Conservation (phyloP, 371 early-diverging fungal species). For the Neoconidiobolus thromboides region DNA sequence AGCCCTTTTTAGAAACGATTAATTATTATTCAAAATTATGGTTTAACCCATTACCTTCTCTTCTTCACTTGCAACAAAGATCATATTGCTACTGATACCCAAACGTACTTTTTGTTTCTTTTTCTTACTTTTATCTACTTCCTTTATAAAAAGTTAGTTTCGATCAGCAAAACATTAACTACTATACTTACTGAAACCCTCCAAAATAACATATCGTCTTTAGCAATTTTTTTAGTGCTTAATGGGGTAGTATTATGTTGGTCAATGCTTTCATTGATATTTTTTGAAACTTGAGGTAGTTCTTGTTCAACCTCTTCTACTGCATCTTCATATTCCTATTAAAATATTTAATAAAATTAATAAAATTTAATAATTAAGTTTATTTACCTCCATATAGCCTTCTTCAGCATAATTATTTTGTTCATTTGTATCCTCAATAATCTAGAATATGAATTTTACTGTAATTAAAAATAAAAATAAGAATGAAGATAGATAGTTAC, state of each 20-base stretch:
- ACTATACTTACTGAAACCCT: slow-evolving; percentile 4
- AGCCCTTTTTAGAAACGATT: background rate
- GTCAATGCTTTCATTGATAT: background rate
- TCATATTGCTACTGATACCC: slow-evolving; percentile 38
- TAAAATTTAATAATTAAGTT: no score
- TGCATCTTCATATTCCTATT: background rate
- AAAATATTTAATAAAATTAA: no score
- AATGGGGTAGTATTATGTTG: background rate
- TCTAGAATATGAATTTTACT: no score
- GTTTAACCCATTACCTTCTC: slow-evolving; percentile 25
- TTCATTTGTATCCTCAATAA: no score
- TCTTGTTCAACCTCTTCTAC: background rate
- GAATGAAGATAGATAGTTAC: no score
- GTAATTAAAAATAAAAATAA: no score
- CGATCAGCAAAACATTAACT: background rate
- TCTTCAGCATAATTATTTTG: no score
- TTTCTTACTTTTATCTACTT: slow-evolving; percentile 55
- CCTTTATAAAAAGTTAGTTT: slow-evolving; percentile 11
- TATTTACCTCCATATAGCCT: no score
- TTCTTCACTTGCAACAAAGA: slow-evolving; percentile 47
- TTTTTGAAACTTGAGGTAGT: background rate
- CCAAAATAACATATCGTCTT: slow-evolving; percentile 7
- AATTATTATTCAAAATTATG: background rate
- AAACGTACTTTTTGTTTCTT: slow-evolving; percentile 49
- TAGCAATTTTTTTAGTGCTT: background rate